A percentile compares a stretch with the other conserved stretches of the same genome.
phyloP scores from a whole-genome alignment of 192 early-diverging fungal species.

The Anaeromyces robustus region DNA sequence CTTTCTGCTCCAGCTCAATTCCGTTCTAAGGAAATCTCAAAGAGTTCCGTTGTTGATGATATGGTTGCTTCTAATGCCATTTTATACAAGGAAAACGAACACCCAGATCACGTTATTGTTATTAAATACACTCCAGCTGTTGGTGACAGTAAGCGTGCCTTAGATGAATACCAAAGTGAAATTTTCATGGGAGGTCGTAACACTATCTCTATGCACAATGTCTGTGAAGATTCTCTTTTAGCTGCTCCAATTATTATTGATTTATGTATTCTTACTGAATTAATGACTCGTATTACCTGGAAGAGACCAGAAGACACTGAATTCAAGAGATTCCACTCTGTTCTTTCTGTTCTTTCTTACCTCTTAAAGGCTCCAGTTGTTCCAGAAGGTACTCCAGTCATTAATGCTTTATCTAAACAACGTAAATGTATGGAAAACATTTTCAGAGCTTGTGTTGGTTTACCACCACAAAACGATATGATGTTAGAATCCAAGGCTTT shows the following conservation, averaged over 20 bases:
- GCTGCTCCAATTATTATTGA: slow-evolving; percentile 96
- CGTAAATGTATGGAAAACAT: slow-evolving; percentile 94
- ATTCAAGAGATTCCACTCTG: slow-evolving; percentile 81
- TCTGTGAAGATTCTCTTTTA: slow-evolving; percentile 96
- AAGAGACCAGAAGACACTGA: slow-evolving; percentile 46
- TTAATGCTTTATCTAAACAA: slow-evolving; percentile 93
- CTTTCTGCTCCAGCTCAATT: slow-evolving; percentile 94
- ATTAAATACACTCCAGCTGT: slow-evolving; percentile 98
- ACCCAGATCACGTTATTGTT: slow-evolving; percentile 56
- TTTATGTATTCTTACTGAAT: slow-evolving; percentile 83
- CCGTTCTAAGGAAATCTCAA: slow-evolving; percentile 98
- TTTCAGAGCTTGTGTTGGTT: slow-evolving; percentile 87
- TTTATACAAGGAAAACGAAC: slow-evolving; percentile 57
- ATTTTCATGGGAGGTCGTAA: slow-evolving; percentile 98
- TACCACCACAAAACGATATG: slow-evolving; percentile 94
- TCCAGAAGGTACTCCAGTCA: slow-evolving; percentile 60
- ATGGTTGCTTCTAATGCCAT: slow-evolving; percentile 94
- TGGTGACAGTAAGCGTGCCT: slow-evolving; percentile 91
- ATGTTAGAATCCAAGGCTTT: slow-evolving; percentile 43
- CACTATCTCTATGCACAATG: slow-evolving; percentile 96
- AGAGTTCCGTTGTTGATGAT: slow-evolving; percentile 96
- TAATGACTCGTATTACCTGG: slow-evolving; percentile 93
- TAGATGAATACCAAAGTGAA: slow-evolving; percentile 96
- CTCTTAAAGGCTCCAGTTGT: background rate
- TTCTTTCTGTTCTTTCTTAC: slow-evolving; percentile 78